Percentiles rank a stretch among this genome's conserved stretches.
These are phyloP conservation scores for Trichoderma semiorbis DNA, from an alignment of 2,329 filamentous ascomycete species.

Conservation along the genomic window DNA sequence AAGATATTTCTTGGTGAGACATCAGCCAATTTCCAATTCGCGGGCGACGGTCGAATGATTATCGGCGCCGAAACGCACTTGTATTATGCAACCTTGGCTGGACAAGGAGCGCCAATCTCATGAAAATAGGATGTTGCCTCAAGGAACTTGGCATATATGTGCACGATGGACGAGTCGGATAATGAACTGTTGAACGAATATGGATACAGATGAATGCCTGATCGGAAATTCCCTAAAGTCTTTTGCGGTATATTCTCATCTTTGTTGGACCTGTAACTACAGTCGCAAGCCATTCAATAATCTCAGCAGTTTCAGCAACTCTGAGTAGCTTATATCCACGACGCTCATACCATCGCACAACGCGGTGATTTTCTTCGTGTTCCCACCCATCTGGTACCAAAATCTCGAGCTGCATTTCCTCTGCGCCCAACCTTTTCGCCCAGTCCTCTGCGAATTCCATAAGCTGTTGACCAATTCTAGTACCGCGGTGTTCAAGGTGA, in stretches of 20 bases:
- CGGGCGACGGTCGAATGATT: conserved; percentile 41
- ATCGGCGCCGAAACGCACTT: conserved; percentile 25
- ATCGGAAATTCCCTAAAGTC: background rate
- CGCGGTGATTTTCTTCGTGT: background rate
- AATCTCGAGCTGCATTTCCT: background rate
- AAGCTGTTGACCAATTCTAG: background rate
- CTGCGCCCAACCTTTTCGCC: background rate
- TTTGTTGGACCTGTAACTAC: background rate
- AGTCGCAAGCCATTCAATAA: background rate
- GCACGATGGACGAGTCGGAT: background rate
- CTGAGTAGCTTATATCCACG: background rate
- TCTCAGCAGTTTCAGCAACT: background rate
- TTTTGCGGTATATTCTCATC: background rate
- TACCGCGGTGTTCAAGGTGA: background rate
- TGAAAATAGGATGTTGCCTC: background rate
- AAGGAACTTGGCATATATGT: background rate
- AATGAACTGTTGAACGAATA: background rate
- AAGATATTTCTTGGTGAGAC: conserved; percentile 41
- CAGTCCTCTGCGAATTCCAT: background rate
- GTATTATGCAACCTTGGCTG: conserved; percentile 8
- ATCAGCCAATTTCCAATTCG: conserved; percentile 48
- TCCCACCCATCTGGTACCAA: background rate
- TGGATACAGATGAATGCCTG: background rate
- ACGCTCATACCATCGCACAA: background rate
- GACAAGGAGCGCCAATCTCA: conserved; percentile 14